Conservation (phyloP, 129 eudicot species). For the Arctium minus region DNA sequence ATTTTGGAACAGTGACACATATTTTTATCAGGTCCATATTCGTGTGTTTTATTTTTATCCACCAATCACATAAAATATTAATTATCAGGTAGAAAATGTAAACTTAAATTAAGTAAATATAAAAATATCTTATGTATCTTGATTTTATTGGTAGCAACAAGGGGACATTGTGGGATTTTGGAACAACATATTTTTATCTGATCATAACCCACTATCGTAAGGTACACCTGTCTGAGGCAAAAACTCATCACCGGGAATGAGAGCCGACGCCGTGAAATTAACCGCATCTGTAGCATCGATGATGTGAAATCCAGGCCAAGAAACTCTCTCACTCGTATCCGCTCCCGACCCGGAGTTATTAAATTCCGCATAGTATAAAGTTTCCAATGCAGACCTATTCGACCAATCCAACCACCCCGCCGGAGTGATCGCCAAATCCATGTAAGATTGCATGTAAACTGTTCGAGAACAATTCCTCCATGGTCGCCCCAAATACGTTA, state of each 20-base stretch:
- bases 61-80: too few species aligned
- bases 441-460: conserved; percentile 47
- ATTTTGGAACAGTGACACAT: too few species aligned
- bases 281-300: conserved; percentile 44
- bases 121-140: too few species aligned
- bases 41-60: too few species aligned
- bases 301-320: conserved; percentile 46
- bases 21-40: too few species aligned
- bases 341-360: conserved; percentile 59
- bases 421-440: conserved; percentile 41
- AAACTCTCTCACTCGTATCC: conserved; percentile 37
- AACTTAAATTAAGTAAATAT: too few species aligned
- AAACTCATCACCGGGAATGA: conserved; percentile 48
- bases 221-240: conserved; percentile 54
- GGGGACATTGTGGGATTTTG: too few species aligned
- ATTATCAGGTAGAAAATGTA: too few species aligned
- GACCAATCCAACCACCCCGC: conserved; percentile 58
- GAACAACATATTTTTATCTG: neutral
- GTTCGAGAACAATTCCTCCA: conserved; percentile 53
- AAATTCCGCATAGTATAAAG: conserved; percentile 55
- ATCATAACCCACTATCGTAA: conserved; percentile 38
- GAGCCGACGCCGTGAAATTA: conserved; percentile 43
- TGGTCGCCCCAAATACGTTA: conserved; percentile 59
- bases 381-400: conserved; percentile 44
- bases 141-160: too few species aligned